A percentile compares a stretch with the other conserved stretches of the same genome.
These are phyloP conservation scores for Bothriochloa decipiens DNA, from an alignment of 176 grass and related monocot species.

Conservation along the genomic window DNA sequence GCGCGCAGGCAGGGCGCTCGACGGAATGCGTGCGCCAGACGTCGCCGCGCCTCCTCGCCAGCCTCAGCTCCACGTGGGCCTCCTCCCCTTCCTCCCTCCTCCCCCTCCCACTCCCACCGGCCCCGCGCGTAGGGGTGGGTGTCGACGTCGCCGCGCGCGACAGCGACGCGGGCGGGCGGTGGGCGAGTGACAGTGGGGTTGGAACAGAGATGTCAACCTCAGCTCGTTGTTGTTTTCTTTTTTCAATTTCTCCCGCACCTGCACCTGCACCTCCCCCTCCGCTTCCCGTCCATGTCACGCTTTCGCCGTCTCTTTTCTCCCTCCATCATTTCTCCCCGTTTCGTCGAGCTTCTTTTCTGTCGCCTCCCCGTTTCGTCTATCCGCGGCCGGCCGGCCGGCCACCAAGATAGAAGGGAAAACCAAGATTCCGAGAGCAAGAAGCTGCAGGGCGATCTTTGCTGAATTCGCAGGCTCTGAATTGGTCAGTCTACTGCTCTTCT, in stretches of 20 bases:
- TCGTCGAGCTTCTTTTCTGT: not conserved
- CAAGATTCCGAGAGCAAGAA: not conserved
- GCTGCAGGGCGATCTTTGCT: not conserved
- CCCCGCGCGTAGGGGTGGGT: not conserved
- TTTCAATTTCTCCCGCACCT: not conserved
- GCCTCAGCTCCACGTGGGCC: slow-evolving; percentile 25
- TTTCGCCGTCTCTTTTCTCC: not conserved
- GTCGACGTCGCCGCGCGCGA: slow-evolving; percentile 46
- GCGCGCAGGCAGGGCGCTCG: slow-evolving; percentile 33
- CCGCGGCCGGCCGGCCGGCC: not conserved
- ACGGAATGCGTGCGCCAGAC: slow-evolving; percentile 42
- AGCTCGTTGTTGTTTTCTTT: not conserved
- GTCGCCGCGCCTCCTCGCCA: slow-evolving; percentile 23
- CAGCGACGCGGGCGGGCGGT: slow-evolving; percentile 43
- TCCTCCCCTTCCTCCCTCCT: not conserved
- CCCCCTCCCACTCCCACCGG: not conserved
- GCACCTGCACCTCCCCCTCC: not conserved
- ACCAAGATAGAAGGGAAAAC: not conserved
- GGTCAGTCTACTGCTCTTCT: not conserved
- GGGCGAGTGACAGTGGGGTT: slow-evolving; percentile 25
- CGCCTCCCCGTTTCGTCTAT: not conserved
- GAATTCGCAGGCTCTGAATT: not conserved
- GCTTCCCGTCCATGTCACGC: slow-evolving; percentile 48
- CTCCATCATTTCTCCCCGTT: not conserved
- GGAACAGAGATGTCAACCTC: slow-evolving; percentile 30